Evolutionary conservation across 2,329 filamentous ascomycete genomes (phyloP).

Genomic region (Microdochium trichocladiopsis): DNA sequence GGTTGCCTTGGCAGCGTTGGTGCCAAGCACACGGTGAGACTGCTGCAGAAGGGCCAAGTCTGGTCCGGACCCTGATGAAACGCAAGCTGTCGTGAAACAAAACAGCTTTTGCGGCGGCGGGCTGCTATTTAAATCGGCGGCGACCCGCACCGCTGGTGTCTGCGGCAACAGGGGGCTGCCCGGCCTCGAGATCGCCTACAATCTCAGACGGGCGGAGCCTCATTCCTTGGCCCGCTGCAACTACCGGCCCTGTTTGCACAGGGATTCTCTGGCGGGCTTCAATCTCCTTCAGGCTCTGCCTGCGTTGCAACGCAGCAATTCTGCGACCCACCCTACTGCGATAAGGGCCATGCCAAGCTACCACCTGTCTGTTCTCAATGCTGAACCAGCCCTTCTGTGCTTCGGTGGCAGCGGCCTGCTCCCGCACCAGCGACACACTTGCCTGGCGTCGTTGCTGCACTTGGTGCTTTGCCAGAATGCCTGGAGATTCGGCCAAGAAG

Average conservation of each 20-base stretch:
- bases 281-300: neutral
- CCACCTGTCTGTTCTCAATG: too few relatives aligned
- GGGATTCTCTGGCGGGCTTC: neutral
- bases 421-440: too few relatives aligned
- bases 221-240: neutral
- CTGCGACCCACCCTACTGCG: too few relatives aligned
- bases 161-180: neutral
- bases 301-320: neutral
- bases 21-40: neutral
- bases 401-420: too few relatives aligned
- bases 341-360: too few relatives aligned
- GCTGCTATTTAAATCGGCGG: neutral
- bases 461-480: too few relatives aligned
- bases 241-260: neutral
- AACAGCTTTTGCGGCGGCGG: neutral
- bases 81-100: neutral
- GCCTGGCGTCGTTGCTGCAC: too few relatives aligned
- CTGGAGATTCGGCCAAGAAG: too few relatives aligned
- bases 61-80: neutral
- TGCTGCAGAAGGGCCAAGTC: neutral
- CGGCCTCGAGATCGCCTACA: neutral
- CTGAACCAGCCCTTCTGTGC: too few relatives aligned
- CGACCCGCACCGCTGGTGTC: neutral
- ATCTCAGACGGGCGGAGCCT: neutral
- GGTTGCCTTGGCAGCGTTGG: too few relatives aligned